Conservation (phyloP, 257 asterid species). For the Pogostemon cablin region DNA sequence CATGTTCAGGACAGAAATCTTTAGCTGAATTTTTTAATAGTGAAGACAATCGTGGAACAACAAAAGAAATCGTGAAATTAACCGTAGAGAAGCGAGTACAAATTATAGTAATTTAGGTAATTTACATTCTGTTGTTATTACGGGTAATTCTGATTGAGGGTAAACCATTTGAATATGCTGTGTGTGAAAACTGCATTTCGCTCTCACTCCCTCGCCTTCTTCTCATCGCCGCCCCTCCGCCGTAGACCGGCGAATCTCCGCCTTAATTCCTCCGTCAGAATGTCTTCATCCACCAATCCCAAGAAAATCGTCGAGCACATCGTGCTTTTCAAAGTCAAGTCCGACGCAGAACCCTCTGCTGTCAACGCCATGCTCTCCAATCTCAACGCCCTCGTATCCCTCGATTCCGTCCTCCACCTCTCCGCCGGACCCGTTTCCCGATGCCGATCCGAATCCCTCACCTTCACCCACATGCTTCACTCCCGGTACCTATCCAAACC, state of each 20-base stretch:
- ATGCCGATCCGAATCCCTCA: conserved; percentile 55
- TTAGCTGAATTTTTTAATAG: too few species aligned
- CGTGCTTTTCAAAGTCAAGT: conserved; percentile 74
- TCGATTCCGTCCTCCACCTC: conserved; percentile 72
- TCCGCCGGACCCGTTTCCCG: conserved; percentile 71
- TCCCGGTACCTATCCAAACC: conserved; percentile 67
- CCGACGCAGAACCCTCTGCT: conserved; percentile 58
- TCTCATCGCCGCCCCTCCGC: conserved; percentile 32
- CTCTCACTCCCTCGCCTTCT: conserved; percentile 35
- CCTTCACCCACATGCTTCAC: conserved; percentile 93
- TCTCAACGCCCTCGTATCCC: conserved; percentile 63
- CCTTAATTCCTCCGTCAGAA: conserved; percentile 31
- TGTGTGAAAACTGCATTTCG: too few species aligned
- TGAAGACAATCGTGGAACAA: too few species aligned
- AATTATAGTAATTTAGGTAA: too few species aligned
- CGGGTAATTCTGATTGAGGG: too few species aligned
- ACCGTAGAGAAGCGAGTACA: too few species aligned
- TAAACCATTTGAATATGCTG: too few species aligned
- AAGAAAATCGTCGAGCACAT: conserved; percentile 73
- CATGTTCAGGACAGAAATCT: too few species aligned
- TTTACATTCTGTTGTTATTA: too few species aligned
- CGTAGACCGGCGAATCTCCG: conserved; percentile 23
- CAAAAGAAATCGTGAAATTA: too few species aligned
- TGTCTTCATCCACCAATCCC: conserved; percentile 40
- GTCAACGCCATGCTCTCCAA: conserved; percentile 67